Evolutionary conservation across 23 red algal genomes (phyloP), one percentile per base, ranked within the genome.

Genomic region (Cyanidium caldarium): DNA sequence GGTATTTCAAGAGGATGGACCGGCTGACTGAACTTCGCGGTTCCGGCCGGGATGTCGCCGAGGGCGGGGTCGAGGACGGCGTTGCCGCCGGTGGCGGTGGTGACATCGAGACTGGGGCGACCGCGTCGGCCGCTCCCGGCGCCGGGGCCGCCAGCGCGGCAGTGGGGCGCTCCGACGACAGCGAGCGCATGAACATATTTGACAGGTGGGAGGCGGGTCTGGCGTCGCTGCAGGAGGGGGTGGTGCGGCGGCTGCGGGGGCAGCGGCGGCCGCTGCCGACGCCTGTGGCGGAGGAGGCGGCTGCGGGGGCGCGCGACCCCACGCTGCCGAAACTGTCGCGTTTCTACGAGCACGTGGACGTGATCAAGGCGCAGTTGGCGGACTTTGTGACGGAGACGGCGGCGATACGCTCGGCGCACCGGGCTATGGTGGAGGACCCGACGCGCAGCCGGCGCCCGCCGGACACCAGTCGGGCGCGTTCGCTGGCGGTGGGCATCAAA

Each of bases 341-440:
- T 28, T 75, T 75, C 43, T 75, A 75, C 40, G 70, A 75, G 33
- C 34, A 75, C 20, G 70, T 75, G 13, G 70, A 75, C 25, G 39
- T 61, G 35, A 39, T 75, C 36, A 75, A 75, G 21, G 70, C 70
- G 2, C 70, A 61, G 17, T 23, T 75, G 13, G 70, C 46, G 34
- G 58, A 75, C 33, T 61, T 75, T 1, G 58, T 61, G 14, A 5
- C 58, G 58, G 45, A 75, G 38, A 75, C 70, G 34, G 58, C 34
- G 12, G 5, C 34, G 7, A 73, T 57, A 44, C 39, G 69, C 33
- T 2, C 28, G 14, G 70, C 35, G 2, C 66, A 75, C 20, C 38
- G 70, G 58, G 70, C 70, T 35, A 26, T 33, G 33, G 14, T 75
- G 5, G 70, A 75, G 58, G 70, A 75, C 44, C 70, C 70, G 0